Evolutionary conservation across 2,329 filamentous ascomycete genomes (phyloP).

Genomic region (Epichloe hybrida): DNA sequence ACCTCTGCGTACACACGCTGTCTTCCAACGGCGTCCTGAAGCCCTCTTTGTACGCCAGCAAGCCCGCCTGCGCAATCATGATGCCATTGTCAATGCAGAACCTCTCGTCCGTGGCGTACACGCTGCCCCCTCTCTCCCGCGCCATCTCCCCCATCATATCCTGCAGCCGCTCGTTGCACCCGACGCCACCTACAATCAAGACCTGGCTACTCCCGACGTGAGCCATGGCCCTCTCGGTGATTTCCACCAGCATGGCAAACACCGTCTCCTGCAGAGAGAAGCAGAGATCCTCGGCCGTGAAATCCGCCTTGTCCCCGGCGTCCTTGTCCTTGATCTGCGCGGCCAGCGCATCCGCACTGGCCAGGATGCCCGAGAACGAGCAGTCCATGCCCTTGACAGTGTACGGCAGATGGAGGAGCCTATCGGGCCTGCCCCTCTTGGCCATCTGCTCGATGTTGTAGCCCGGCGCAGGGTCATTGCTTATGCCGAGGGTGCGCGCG

Average conservation of each 20-base stretch:
- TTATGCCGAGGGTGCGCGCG: conserved; percentile 77
- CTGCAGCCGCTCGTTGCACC: conserved; percentile 86
- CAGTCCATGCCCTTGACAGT: conserved; percentile 98
- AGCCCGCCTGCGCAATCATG: conserved; percentile 95
- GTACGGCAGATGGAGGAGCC: conserved; percentile 79
- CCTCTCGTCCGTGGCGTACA: conserved; percentile 90
- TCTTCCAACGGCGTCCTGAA: conserved; percentile 66
- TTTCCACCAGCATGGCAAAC: conserved; percentile 95
- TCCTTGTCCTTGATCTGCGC: conserved; percentile 40
- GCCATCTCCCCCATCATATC: conserved; percentile 99
- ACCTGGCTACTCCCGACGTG: conserved; percentile 88
- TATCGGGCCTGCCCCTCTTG: conserved; percentile 43
- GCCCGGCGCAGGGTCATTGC: conserved; percentile 90
- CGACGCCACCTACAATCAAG: conserved; percentile 88
- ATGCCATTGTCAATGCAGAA: conserved; percentile 99
- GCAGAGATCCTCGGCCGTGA: conserved; percentile 77
- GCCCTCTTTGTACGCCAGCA: conserved; percentile 73
- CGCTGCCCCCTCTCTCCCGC: conserved; percentile 75
- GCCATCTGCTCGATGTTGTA: conserved; percentile 98
- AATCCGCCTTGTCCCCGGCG: conserved; percentile 33
- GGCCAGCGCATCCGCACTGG: conserved; percentile 68
- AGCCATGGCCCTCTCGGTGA: conserved; percentile 96
- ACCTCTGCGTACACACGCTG: conserved; percentile 72
- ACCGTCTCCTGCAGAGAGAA: conserved; percentile 93
- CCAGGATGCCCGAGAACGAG: conserved; percentile 85